A percentile compares a stretch with the other conserved stretches of the same genome.
Conservation (phyloP, 805 yeast species). For the Danielia oregonensis region DNA sequence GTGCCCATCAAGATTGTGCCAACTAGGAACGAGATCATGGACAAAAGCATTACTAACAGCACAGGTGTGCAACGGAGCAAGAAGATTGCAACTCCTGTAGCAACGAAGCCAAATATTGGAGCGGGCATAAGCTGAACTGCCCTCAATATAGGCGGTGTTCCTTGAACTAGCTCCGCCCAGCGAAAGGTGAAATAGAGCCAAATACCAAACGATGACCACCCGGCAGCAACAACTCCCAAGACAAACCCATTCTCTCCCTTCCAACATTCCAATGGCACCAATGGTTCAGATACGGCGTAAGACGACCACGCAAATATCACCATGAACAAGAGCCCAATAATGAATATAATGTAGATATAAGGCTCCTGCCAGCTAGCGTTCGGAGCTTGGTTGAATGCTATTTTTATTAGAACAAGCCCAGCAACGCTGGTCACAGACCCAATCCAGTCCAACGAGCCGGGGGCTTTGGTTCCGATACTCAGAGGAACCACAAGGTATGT, state of each 20-base stretch:
- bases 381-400: conserved; percentile 20
- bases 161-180: conserved; percentile 13
- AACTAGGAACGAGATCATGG: conserved; percentile 11
- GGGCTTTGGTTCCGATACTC: conserved; percentile 17
- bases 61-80: conserved; percentile 8
- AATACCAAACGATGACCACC: conserved; percentile 21
- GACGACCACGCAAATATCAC: conserved; percentile 9
- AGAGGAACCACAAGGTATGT: conserved; percentile 26
- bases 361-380: conserved; percentile 17
- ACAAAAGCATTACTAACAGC: conserved; percentile 12
- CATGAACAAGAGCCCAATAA: conserved; percentile 6
- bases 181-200: conserved; percentile 15
- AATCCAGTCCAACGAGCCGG: conserved; percentile 23
- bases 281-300: conserved; percentile 10
- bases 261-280: conserved; percentile 11
- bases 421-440: conserved; percentile 19
- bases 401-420: conserved; percentile 16
- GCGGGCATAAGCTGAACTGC: conserved; percentile 21
- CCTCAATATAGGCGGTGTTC: conserved; percentile 7
- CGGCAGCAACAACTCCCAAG: conserved; percentile 16
- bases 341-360: conserved; percentile 16
- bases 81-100: conserved; percentile 9
- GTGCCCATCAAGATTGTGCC: conserved; percentile 14
- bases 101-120: conserved; percentile 9
- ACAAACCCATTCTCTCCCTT: conserved; percentile 16